Conservation (phyloP, 2,329 filamentous ascomycete genomes). For the Fusarium nurragi region DNA sequence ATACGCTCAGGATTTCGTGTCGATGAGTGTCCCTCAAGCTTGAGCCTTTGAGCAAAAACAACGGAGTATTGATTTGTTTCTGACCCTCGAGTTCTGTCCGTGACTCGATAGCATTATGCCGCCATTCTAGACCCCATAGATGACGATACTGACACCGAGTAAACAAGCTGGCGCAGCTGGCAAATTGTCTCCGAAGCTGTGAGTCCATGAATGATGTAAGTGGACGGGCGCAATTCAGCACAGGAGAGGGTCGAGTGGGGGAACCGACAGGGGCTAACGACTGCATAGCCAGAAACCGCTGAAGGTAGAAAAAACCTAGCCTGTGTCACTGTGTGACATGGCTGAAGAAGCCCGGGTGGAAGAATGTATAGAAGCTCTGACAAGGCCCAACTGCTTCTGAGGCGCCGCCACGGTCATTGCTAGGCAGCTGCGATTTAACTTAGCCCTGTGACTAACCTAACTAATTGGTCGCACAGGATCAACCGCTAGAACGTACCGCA, state of each 20-base stretch:
- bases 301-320: slow-evolving; percentile 24
- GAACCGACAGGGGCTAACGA: slow-evolving; percentile 28
- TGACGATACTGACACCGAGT: slow-evolving; percentile 15
- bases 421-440: slow-evolving; percentile 22
- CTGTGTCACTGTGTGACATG: slow-evolving; percentile 16
- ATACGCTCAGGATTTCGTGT: background rate
- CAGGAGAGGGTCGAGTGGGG: slow-evolving; percentile 34
- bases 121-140: slow-evolving; percentile 19
- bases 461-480: slow-evolving; percentile 9
- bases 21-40: background rate
- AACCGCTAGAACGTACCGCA: slow-evolving; percentile 12
- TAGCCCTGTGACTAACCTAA: slow-evolving; percentile 5
- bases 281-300: slow-evolving; percentile 12
- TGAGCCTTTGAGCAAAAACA: slow-evolving; percentile 11
- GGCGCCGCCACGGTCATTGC: slow-evolving; percentile 25
- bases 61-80: slow-evolving; percentile 1
- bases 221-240: slow-evolving; percentile 38
- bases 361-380: slow-evolving; percentile 44
- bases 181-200: slow-evolving; percentile 27
- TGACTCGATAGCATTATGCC: slow-evolving; percentile 16
- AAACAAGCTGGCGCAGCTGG: slow-evolving; percentile 18
- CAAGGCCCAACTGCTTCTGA: slow-evolving; percentile 17
- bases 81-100: slow-evolving; percentile 22
- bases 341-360: slow-evolving; percentile 39
- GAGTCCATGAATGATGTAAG: slow-evolving; percentile 45